These are phyloP conservation scores for Coelastrella sp. DNA, from an alignment of 139 green algal species.

Conservation along the genomic window DNA sequence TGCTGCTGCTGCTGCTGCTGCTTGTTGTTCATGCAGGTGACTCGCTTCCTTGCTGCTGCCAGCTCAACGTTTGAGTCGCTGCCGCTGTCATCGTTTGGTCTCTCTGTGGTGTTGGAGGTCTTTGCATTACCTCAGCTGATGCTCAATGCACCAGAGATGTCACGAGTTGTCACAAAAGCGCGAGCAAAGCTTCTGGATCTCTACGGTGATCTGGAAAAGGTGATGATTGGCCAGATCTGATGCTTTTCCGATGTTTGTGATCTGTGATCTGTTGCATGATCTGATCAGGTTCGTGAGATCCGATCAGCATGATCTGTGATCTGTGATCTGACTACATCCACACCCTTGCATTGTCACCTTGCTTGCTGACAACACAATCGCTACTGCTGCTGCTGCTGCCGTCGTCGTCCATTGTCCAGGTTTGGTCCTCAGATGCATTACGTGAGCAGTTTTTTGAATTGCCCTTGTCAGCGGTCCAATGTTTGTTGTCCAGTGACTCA, in stretches of 20 bases:
- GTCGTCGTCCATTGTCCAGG: conserved; percentile 21
- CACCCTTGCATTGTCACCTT: too few relatives aligned
- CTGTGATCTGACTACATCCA: too few relatives aligned
- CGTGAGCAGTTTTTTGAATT: conserved; percentile 39
- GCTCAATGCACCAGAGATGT: conserved; percentile 31
- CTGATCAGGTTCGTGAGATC: too few relatives aligned
- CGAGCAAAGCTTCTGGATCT: conserved; percentile 33
- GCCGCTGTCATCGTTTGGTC: conserved; percentile 10
- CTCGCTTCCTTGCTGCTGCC: conserved; percentile 3
- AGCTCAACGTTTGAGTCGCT: conserved; percentile 13
- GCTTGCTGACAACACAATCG: too few relatives aligned
- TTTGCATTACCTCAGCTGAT: conserved; percentile 46
- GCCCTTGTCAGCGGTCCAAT: conserved; percentile 22
- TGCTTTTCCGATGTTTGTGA: too few relatives aligned
- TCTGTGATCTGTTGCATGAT: too few relatives aligned
- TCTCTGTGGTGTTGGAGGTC: conserved; percentile 23
- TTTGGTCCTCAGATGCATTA: conserved; percentile 19
- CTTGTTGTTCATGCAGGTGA: not conserved
- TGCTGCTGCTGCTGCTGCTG: not conserved
- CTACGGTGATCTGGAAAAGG: conserved; percentile 48
- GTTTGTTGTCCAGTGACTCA: conserved; percentile 27
- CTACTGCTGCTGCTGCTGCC: too few relatives aligned
- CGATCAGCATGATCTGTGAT: too few relatives aligned
- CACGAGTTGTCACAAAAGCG: conserved; percentile 28
- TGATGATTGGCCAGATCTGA: not conserved